phyloP scores from a whole-genome alignment of 345 rosid genomes.

The Populus alba region DNA sequence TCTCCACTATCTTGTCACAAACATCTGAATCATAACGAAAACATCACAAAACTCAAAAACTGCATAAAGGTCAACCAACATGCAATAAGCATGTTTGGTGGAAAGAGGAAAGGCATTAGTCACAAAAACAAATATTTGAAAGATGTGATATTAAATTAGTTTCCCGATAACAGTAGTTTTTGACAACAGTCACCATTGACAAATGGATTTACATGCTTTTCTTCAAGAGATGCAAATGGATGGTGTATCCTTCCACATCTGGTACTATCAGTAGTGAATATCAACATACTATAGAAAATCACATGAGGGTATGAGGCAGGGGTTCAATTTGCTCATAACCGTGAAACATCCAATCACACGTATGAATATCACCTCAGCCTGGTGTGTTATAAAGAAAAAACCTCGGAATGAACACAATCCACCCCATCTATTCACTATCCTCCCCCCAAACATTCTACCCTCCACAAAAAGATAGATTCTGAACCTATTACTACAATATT shows the following conservation, averaged over 20 bases:
- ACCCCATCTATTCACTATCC: background rate
- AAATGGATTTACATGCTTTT: background rate
- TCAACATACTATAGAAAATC: background rate
- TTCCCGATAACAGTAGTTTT: background rate
- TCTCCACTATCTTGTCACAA: slow-evolving; percentile 80
- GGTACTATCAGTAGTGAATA: background rate
- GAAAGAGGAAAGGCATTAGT: slow-evolving; percentile 1
- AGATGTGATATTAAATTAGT: background rate
- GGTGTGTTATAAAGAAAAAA: background rate
- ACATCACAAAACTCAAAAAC: slow-evolving; percentile 1
- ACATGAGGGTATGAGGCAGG: background rate
- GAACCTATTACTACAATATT: background rate
- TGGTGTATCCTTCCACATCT: background rate
- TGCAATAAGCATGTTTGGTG: background rate
- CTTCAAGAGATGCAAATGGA: background rate
- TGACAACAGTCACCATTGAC: background rate
- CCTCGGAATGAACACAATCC: background rate
- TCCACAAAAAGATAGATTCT: background rate
- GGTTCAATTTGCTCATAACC: background rate
- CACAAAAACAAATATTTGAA: background rate
- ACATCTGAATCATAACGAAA: slow-evolving; percentile 47
- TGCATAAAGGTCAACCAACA: background rate
- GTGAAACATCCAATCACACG: background rate
- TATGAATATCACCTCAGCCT: background rate
- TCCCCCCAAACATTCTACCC: background rate